Conservation (phyloP, 1,284 basidiomycete species). For the Pisolithus thermaeus region DNA sequence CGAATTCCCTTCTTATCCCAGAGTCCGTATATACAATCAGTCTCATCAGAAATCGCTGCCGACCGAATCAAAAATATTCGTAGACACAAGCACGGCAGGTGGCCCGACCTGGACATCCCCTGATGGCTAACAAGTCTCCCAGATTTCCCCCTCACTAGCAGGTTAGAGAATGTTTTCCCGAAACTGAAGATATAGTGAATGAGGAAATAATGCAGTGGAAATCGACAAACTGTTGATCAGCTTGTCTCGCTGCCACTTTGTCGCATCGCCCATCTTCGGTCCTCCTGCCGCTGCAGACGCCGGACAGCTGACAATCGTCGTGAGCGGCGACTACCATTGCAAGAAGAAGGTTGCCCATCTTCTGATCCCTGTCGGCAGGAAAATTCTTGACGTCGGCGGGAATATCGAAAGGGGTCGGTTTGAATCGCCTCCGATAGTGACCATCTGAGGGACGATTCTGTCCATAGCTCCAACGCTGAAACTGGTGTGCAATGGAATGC, state of each 20-base stretch:
- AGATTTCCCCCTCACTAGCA: slow-evolving; percentile 69
- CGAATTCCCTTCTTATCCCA: background rate
- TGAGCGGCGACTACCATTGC: slow-evolving; percentile 79
- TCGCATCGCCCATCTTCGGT: slow-evolving; percentile 81
- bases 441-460: no score
- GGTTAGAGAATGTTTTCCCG: slow-evolving; percentile 33
- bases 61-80: slow-evolving; percentile 62
- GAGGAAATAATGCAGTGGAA: slow-evolving; percentile 39
- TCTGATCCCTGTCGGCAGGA: slow-evolving; percentile 74
- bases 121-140: slow-evolving; percentile 10
- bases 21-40: slow-evolving; percentile 4
- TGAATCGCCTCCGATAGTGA: no score
- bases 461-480: slow-evolving; percentile 69
- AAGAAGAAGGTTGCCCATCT: slow-evolving; percentile 79
- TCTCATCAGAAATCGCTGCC: slow-evolving; percentile 34
- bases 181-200: background rate
- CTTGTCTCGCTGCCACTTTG: slow-evolving; percentile 58
- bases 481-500: slow-evolving; percentile 70
- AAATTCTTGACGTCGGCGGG: slow-evolving; percentile 68
- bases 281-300: slow-evolving; percentile 62
- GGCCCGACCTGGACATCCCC: background rate
- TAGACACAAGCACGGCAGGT: slow-evolving; percentile 75
- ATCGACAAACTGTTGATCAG: slow-evolving; percentile 66
- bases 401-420: slow-evolving; percentile 69
- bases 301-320: slow-evolving; percentile 67